These are phyloP conservation scores for Zizania latifolia DNA, from an alignment of 176 grass and related monocot genomes.

Conservation along the genomic window DNA sequence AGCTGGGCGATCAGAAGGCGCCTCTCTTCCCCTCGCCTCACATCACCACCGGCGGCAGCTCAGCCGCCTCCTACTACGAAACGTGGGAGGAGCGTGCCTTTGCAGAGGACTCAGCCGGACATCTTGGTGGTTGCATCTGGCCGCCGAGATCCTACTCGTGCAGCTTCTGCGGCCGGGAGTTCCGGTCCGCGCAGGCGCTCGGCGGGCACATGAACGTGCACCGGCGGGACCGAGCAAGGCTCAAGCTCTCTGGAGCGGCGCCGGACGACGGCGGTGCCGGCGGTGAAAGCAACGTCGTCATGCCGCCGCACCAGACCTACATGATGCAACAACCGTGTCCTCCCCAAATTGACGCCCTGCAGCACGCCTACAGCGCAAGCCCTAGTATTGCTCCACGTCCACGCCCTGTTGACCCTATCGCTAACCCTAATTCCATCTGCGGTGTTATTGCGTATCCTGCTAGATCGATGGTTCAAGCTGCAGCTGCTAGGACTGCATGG, in stretches of 20 bases:
- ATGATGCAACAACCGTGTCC: not conserved
- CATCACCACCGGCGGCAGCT: not conserved
- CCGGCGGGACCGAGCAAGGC: conserved; percentile 49
- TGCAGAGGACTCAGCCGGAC: conserved; percentile 36
- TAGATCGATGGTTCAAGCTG: conserved; percentile 15
- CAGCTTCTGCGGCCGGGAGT: conserved; percentile 56
- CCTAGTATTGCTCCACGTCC: conserved; percentile 31
- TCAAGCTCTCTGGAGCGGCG: conserved; percentile 17
- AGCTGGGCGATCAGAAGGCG: conserved; percentile 4
- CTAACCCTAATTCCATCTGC: conserved; percentile 51
- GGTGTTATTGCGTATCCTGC: conserved; percentile 22
- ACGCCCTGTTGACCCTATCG: not conserved
- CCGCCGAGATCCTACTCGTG: conserved; percentile 62
- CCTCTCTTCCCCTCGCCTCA: conserved; percentile 6
- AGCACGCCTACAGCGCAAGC: conserved; percentile 32
- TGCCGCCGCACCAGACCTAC: not conserved
- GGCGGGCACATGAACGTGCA: conserved; percentile 78
- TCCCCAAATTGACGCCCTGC: conserved; percentile 27
- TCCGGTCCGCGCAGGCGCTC: conserved; percentile 61
- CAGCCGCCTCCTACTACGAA: conserved; percentile 15
- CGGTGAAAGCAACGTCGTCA: not conserved
- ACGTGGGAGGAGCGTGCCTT: conserved; percentile 66
- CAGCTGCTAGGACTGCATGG: conserved; percentile 29
- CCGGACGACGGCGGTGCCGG: not conserved
- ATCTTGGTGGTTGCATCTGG: conserved; percentile 53